Percentiles rank a stretch among this genome's conserved stretches.
Conservation (phyloP, 129 eudicot genomes). For the Apium graveolens region DNA sequence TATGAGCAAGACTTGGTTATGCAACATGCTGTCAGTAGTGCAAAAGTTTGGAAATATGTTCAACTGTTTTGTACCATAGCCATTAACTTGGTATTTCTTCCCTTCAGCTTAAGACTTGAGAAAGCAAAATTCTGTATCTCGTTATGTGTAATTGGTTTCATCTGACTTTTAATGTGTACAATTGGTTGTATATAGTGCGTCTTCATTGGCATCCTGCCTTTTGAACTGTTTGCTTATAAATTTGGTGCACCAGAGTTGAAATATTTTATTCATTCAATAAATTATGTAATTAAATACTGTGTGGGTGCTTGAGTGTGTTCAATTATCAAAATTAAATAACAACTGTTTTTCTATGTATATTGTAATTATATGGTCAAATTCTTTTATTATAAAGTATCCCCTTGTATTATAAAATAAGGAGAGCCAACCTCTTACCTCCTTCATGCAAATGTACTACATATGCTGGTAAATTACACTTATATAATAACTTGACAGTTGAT, state of each 20-base stretch:
- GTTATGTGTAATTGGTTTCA: not conserved
- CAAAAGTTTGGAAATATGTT: not conserved
- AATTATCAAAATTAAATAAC: too few relatives aligned
- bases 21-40: not conserved
- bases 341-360: not conserved
- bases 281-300: too few relatives aligned
- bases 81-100: not conserved
- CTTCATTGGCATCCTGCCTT: not conserved
- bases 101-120: not conserved
- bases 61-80: not conserved
- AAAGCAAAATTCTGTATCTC: not conserved
- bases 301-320: not conserved
- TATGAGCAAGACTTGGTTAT: conserved; percentile 10
- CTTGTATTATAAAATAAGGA: too few relatives aligned
- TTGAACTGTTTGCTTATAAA: not conserved
- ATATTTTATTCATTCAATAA: too few relatives aligned
- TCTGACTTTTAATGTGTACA: not conserved
- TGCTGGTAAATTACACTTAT: too few relatives aligned
- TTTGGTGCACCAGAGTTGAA: not conserved
- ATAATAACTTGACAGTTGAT: too few relatives aligned
- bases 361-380: too few relatives aligned
- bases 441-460: too few relatives aligned
- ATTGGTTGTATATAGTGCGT: not conserved
- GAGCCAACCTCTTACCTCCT: too few relatives aligned
- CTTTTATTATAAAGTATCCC: too few relatives aligned